Evolutionary conservation across 2,329 filamentous ascomycete genomes (phyloP), one percentile per base, ranked within the genome.

Genomic region (Fusarium drepaniforme): DNA sequence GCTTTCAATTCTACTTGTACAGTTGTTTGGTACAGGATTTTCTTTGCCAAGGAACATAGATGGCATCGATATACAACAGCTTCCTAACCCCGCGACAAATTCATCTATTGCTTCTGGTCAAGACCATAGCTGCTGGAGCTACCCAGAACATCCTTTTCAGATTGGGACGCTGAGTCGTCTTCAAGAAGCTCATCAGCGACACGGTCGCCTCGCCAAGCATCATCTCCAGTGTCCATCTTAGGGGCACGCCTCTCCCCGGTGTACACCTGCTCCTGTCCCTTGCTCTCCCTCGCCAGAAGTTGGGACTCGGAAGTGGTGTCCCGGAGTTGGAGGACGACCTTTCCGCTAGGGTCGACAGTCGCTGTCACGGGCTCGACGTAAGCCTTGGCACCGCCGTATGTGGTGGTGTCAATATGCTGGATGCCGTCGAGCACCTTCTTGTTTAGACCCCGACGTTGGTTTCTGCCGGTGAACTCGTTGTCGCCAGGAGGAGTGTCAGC

Each of bases 331-430:
- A 91, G 70, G 8, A 84, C 75, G 15, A 91, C 80, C 74, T 82
- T 87, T 68, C 90, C 90, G 59, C 82, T 83, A 3, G 89, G 85
- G 78, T 89, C 86, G 60, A 90, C 78, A 70, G 80, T 83, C 40
- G 87, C 87, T 11, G 80, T 81, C 25, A 80, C 72, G 5, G 88
- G 82, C 65, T 86, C 84, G 44, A 90, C 84, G 78, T 86, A 90
- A 8, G 88, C 75, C 84, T 91, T 92, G 71, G 85, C 82, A 40
- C 90, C 90, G 67, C 90, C 90, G 35, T 75, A 76, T 4, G 86
- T 83, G 11, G 81, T 81, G 5, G 87, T 86, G 70, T 91, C 87
- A 44, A 90, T 82, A 35, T 82, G 78, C 51, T 78, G 77, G 42
- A 88, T 81, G 49, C 83, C 83, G 18, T 80, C 72, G 40, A 82